Percentiles rank a stretch among this genome's conserved stretches.
Conservation (phyloP, 78 protist species). For the Goniomonas avonlea region DNA sequence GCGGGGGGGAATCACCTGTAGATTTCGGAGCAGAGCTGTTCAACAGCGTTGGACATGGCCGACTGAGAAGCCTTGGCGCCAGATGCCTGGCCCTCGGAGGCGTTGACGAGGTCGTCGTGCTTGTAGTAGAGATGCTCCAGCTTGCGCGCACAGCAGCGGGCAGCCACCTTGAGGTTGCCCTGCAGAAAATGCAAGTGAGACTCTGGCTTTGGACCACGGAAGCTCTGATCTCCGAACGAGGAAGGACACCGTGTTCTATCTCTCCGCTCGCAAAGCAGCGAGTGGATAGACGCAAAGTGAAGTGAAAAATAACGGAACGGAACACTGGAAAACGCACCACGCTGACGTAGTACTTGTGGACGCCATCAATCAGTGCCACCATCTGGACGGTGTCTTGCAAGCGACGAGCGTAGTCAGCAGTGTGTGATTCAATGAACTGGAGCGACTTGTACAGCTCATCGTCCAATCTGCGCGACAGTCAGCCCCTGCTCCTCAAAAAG, state of each 20-base stretch:
- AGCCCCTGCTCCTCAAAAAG: background rate
- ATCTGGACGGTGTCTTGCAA: background rate
- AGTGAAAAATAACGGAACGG: too few species aligned
- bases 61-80: background rate
- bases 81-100: too few species aligned
- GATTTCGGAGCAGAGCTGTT: too few species aligned
- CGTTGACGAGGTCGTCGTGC: constrained; percentile 18
- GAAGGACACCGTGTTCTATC: too few species aligned
- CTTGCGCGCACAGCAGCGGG: constrained; percentile 1
- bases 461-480: background rate
- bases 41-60: too few species aligned
- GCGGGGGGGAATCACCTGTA: too few species aligned
- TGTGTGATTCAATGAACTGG: background rate
- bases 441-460: background rate
- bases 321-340: too few species aligned
- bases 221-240: too few species aligned
- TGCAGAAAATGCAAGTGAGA: too few species aligned
- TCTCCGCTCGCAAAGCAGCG: too few species aligned
- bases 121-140: constrained; percentile 24
- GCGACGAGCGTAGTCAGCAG: background rate
- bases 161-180: background rate
- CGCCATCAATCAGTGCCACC: background rate
- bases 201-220: too few species aligned
- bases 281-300: too few species aligned
- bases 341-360: constrained; percentile 48